These are phyloP conservation scores for Beauveria medogensis DNA, from an alignment of 2,329 filamentous ascomycete species.

Conservation along the genomic window DNA sequence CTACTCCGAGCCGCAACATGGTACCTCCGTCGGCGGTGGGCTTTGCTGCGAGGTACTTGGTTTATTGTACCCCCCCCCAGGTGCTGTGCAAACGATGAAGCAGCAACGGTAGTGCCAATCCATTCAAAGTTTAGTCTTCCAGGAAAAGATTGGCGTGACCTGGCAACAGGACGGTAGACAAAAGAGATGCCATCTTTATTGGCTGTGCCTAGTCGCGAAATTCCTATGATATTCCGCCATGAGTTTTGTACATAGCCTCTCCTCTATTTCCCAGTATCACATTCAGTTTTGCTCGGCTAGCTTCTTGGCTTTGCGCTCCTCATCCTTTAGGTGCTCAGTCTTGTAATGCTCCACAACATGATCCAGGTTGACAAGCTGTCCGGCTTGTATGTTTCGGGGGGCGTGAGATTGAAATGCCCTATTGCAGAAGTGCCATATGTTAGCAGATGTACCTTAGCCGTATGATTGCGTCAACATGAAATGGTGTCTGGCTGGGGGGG, in stretches of 20 bases:
- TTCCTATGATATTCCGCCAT: background rate
- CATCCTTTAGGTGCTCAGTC: constrained; percentile 44
- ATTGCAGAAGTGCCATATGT: constrained; percentile 5
- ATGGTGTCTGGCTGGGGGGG: background rate
- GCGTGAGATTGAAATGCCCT: constrained; percentile 45
- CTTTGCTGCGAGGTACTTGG: background rate
- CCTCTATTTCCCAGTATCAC: constrained; percentile 12
- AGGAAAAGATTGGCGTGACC: background rate
- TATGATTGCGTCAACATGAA: background rate
- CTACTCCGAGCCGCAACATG: background rate
- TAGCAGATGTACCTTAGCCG: constrained; percentile 11
- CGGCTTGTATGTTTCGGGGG: constrained; percentile 46
- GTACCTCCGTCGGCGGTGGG: background rate
- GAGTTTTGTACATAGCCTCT: constrained; percentile 9
- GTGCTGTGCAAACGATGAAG: background rate
- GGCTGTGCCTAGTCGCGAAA: constrained; percentile 3
- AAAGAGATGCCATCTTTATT: constrained; percentile 10
- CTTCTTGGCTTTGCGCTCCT: constrained; percentile 46
- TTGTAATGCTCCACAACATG: constrained; percentile 50
- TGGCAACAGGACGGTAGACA: background rate
- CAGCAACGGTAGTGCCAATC: background rate
- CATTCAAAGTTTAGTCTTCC: background rate
- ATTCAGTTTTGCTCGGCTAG: constrained; percentile 31
- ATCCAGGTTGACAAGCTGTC: constrained; percentile 46
- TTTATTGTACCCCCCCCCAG: background rate